A percentile compares a stretch with the other conserved stretches of the same genome.
Conservation (phyloP, 129 eudicot species). For the Mikania micrantha region DNA sequence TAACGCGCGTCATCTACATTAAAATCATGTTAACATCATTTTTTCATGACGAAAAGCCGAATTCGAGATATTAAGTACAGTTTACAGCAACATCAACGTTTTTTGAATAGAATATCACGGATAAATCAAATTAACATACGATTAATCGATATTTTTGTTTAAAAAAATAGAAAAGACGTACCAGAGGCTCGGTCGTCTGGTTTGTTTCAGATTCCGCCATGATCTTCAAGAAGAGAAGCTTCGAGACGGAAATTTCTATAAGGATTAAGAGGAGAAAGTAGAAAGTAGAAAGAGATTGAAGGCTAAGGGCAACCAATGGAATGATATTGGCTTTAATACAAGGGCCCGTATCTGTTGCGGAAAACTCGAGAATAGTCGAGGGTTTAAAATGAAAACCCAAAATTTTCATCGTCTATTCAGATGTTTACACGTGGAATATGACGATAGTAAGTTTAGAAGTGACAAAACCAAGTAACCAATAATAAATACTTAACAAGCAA, state of each 20-base stretch:
- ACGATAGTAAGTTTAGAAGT: not conserved
- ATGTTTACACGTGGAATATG: constrained; percentile 25
- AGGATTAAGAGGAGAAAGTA: not conserved
- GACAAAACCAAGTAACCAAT: not conserved
- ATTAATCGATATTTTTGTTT: not conserved
- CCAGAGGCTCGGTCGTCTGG: constrained; percentile 22
- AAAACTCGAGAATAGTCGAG: constrained; percentile 25
- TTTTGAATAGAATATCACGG: not conserved
- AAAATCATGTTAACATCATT: too few species aligned
- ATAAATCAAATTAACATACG: not conserved
- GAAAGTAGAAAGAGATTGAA: not conserved
- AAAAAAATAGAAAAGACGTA: not conserved
- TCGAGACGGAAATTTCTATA: constrained; percentile 17
- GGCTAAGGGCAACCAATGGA: constrained; percentile 2
- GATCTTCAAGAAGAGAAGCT: constrained; percentile 12
- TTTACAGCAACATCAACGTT: not conserved
- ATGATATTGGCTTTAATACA: constrained; percentile 20
- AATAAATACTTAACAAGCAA: not conserved
- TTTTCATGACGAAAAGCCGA: too few species aligned
- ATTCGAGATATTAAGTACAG: not conserved
- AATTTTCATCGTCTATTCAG: not conserved
- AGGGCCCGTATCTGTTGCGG: constrained; percentile 35
- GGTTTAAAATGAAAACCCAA: constrained; percentile 9
- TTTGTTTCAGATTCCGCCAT: constrained; percentile 50
- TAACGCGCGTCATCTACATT: not conserved